phyloP scores from a whole-genome alignment of 805 yeast genomes.

The Saccharomycopsis fodiens region DNA sequence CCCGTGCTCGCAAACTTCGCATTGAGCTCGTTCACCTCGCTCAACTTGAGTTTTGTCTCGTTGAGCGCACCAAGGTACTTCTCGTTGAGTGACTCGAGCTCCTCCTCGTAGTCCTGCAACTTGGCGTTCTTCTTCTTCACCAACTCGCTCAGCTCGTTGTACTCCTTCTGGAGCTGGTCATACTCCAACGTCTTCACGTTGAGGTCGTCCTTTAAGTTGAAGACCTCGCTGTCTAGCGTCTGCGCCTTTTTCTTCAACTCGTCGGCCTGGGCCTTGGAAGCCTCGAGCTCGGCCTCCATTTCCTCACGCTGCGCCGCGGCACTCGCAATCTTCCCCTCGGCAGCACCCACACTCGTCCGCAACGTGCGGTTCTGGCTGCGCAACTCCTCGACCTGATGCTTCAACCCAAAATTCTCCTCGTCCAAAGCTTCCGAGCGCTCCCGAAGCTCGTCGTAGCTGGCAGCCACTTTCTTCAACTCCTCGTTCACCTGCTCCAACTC shows the following conservation, averaged over 20 bases:
- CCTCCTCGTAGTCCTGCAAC: constrained; percentile 13
- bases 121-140: constrained; percentile 6
- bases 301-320: neutral
- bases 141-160: constrained; percentile 9
- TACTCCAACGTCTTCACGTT: constrained; percentile 16
- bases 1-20: constrained; percentile 3
- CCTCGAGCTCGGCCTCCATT: constrained; percentile 7
- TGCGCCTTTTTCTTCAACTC: constrained; percentile 22
- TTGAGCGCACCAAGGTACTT: constrained; percentile 13
- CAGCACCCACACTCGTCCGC: neutral
- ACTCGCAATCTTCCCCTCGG: neutral
- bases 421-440: constrained; percentile 12
- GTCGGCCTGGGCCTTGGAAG: constrained; percentile 20
- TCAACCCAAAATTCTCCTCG: constrained; percentile 17
- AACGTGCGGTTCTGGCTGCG: constrained; percentile 5
- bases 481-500: constrained; percentile 4
- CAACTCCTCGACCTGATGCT: constrained; percentile 12
- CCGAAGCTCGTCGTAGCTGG: constrained; percentile 4
- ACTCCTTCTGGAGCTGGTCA: constrained; percentile 20
- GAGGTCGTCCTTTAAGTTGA: constrained; percentile 22
- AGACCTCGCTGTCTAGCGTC: constrained; percentile 23
- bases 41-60: constrained; percentile 14
- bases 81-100: constrained; percentile 7
- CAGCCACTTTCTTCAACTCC: neutral
- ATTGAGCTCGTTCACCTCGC: constrained; percentile 12